Evolutionary conservation across 1,284 basidiomycete genomes (phyloP).

Genomic region (Cerrena zonata): DNA sequence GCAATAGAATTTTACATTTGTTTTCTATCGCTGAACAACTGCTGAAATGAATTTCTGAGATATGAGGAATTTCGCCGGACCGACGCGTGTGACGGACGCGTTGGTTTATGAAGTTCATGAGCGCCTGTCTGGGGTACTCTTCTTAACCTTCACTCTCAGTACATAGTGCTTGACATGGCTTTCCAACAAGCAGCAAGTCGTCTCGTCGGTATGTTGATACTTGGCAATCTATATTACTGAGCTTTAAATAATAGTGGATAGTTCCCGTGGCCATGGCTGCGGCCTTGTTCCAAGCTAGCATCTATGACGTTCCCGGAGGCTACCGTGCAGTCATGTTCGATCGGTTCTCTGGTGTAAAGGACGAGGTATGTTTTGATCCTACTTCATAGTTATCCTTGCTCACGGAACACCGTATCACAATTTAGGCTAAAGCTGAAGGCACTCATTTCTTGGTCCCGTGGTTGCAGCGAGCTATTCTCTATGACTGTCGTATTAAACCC

Average conservation of each 20-base stretch:
- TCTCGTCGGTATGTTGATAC: neutral
- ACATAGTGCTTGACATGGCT: slow-evolving; percentile 5
- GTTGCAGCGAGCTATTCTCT: slow-evolving; percentile 92
- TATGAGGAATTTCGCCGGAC: neutral
- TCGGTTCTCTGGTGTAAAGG: slow-evolving; percentile 88
- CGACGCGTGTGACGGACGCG: neutral
- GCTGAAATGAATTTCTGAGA: too few species aligned
- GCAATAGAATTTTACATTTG: neutral
- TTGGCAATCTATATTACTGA: too few species aligned
- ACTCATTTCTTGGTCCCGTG: slow-evolving; percentile 96
- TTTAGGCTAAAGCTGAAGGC: slow-evolving; percentile 83
- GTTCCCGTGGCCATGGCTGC: slow-evolving; percentile 74
- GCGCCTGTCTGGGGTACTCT: neutral
- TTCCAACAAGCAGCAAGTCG: slow-evolving; percentile 9
- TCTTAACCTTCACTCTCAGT: neutral
- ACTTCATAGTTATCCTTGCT: too few species aligned
- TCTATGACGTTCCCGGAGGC: slow-evolving; percentile 92
- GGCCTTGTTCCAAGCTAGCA: slow-evolving; percentile 65
- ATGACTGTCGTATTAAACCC: slow-evolving; percentile 97
- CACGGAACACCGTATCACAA: neutral
- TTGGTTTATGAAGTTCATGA: neutral
- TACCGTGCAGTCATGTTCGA: slow-evolving; percentile 98
- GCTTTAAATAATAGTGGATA: too few species aligned
- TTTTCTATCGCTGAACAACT: too few species aligned
- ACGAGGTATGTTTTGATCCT: slow-evolving; percentile 46